Evolutionary conservation across 1,139 yeast genomes (phyloP).

Genomic region (Kurtzmaniella quercitrusa): DNA sequence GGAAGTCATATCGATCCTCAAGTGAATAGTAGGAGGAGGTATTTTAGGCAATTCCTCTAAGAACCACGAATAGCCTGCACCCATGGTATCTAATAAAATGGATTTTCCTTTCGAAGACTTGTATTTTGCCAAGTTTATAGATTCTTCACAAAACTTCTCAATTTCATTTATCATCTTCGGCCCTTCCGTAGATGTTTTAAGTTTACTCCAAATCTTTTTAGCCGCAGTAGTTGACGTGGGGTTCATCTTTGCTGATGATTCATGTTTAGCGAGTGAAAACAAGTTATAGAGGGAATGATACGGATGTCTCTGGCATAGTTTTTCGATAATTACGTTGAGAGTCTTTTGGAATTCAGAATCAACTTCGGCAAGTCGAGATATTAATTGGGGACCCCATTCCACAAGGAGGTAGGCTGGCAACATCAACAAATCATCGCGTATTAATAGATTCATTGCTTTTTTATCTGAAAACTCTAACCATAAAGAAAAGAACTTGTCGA

Average conservation of each 20-base stretch:
- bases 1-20: constrained; percentile 39
- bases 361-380: constrained; percentile 62
- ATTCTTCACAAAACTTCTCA: constrained; percentile 45
- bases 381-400: constrained; percentile 80
- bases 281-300: constrained; percentile 71
- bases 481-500: constrained; percentile 78
- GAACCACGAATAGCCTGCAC: constrained; percentile 37
- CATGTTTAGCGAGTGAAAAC: constrained; percentile 51
- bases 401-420: constrained; percentile 62
- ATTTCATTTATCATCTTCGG: constrained; percentile 29
- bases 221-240: constrained; percentile 49
- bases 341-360: constrained; percentile 49
- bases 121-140: constrained; percentile 48
- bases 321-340: constrained; percentile 46
- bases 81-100: constrained; percentile 32
- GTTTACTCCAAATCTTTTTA: constrained; percentile 36
- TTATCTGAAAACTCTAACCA: constrained; percentile 67
- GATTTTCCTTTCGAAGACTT: constrained; percentile 33
- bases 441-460: constrained; percentile 31
- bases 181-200: constrained; percentile 11
- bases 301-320: constrained; percentile 63
- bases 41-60: constrained; percentile 41
- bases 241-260: constrained; percentile 29
- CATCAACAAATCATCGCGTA: constrained; percentile 25
- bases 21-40: constrained; percentile 66